Evolutionary conservation across 1,139 yeast genomes (phyloP), one percentile per base, ranked within the genome.

Genomic region (Lodderomyces oxycetoniae): DNA sequence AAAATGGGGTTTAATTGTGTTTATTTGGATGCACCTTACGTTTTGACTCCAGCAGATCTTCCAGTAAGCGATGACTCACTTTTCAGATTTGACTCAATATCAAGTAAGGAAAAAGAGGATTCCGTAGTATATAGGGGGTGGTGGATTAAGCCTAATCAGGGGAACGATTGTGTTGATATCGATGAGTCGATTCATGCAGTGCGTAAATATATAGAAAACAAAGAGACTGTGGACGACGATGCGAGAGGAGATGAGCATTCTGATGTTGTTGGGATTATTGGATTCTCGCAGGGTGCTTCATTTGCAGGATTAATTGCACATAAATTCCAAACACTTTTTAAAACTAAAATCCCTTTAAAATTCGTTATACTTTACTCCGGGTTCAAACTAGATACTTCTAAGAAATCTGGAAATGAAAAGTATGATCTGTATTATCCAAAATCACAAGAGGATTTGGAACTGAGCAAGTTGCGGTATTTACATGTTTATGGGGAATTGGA

Each of bases 401-500:
- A 63, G 27, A 44, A 43, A 10, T 46, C 61, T 8, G 64, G 61
- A 0, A 60, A 61, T 36, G 46, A 47, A 6, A 33, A 42, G 10
- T 58, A 55, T 37, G 44, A 43, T 17, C 37, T 46, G 4, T 56
- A 49, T 36, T 79, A 76, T 43, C 64, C 39, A 49, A 52, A 25
- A 59, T 39, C 42, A 3, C 38, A 35, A 8, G 39, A 45, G n/a
- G 39, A 34, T 21, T 43, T 54, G 2, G 19, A 20, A 7, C 26
- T 19, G 15, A 38, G 39, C 12, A 37, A 39, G 9, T 46, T 80
- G 33, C 56, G 61, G 10, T 54, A 79, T 2, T 61, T 91, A 35
- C 96, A 88, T 53, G 80, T 91, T 0, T 60, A 79, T 36, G 97
- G 97, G 5, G 89, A 89, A 36, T 61, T 88, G 27, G 98, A 91